phyloP scores from a whole-genome alignment of 2,329 filamentous ascomycete genomes.

The Aquanectria penicillioides region DNA sequence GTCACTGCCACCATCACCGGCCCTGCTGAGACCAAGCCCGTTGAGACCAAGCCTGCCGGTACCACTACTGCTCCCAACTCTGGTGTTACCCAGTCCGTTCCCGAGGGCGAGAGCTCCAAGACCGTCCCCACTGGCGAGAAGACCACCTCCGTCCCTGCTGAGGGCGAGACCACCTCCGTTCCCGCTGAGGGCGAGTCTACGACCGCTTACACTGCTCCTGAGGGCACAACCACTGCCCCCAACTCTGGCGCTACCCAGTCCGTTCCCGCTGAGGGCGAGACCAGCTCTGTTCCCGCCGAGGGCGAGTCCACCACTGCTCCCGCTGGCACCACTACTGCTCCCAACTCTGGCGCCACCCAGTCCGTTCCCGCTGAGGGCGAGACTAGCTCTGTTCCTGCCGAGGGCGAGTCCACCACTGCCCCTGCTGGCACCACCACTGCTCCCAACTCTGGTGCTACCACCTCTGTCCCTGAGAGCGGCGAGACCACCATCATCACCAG shows the following conservation, averaged over 20 bases:
- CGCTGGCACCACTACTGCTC: background rate
- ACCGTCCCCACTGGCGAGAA: constrained; percentile 25
- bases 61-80: constrained; percentile 25
- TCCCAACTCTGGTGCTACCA: background rate
- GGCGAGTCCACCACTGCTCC: background rate
- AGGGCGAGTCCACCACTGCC: constrained; percentile 14
- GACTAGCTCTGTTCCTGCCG: constrained; percentile 11
- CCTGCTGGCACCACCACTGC: background rate
- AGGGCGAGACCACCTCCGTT: constrained; percentile 2
- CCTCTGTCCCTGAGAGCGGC: background rate
- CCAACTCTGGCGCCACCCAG: background rate
- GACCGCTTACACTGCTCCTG: constrained; percentile 5
- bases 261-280: background rate
- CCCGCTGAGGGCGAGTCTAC: constrained; percentile 4
- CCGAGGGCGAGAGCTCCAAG: constrained; percentile 11
- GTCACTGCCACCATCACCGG: constrained; percentile 60
- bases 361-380: background rate
- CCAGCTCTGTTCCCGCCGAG: background rate
- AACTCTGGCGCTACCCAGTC: constrained; percentile 8
- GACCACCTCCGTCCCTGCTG: constrained; percentile 20
- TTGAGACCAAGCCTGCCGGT: constrained; percentile 21
- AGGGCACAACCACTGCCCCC: constrained; percentile 6
- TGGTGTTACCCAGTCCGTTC: too few relatives aligned
- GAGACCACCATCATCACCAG: constrained; percentile 43
- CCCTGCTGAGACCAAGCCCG: constrained; percentile 30